Base-by-base conservation (phyloP, 441 rosid species). In the Adansonia grandidieri region DNA sequence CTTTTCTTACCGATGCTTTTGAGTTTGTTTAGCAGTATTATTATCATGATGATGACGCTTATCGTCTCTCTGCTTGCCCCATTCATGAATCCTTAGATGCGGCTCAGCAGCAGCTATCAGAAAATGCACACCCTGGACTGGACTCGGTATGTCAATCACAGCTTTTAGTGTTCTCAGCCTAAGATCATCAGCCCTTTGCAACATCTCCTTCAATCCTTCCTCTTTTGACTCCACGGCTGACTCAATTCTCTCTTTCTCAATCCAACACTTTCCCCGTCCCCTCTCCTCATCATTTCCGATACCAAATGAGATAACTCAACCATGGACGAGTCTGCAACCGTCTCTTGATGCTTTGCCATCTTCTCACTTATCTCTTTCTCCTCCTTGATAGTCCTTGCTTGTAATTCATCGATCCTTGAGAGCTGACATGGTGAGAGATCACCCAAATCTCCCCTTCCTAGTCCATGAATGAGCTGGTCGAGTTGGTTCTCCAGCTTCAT, bases 51-150 rank as follows among this genome's bases (percentile, higher is more conserved):
- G 44, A 19, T 56, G 69, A 3, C 17, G 72, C 63, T 69, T 32
- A 0, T 68, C 81, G 47, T 82, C 89, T 20, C 57, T 78, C 77
- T 80, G 81, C 82, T 78, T 73, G 4, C 90, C 88, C 90, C 89
- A 86, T 0, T 86, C 88, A 42, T 89, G 90, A 66, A 89, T 22
- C 63, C 89, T 76, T 62, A 80, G 79, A 64, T 86, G 88, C 57
- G 86, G 51, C 88, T 89, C 88, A 4, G 89, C 90, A 2, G 86
- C 87, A 20, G 89, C 91, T 17, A 84, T 85, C 78, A 86, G 53
- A 84, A 83, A 85, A 72, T 89, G 88, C 10, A 85, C 86, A 7
- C 85, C 84, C 75, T 86, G 88, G 28, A 76, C 63, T 17, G 90
- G 87, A 63, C 40, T 85, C 78, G 84, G 61, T 7, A 82, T 79